These are phyloP conservation scores for Malania oleifera DNA, from an alignment of 164 flowering plant genomes.

Conservation along the genomic window DNA sequence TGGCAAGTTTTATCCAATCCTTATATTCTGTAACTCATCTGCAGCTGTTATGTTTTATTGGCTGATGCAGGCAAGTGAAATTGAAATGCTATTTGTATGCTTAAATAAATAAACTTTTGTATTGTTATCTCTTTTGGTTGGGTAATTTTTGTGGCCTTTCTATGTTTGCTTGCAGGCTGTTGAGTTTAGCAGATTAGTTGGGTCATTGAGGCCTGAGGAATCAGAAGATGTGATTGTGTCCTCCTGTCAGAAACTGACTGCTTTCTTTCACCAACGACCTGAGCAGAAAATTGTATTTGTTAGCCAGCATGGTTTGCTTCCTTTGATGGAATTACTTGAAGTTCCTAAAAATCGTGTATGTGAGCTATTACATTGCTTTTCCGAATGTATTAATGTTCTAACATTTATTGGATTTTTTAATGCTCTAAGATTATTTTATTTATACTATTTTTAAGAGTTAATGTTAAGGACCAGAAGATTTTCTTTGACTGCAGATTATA, in stretches of 20 bases:
- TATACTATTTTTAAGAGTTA: neutral
- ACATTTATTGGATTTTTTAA: neutral
- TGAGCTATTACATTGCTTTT: constrained; percentile 1
- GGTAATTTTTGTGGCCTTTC: neutral
- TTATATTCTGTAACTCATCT: neutral
- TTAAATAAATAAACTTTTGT: neutral
- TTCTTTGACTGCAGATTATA: constrained; percentile 52
- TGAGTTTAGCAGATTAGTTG: constrained; percentile 83
- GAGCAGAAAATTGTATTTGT: constrained; percentile 86
- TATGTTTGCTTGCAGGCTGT: constrained; percentile 58
- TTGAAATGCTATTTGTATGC: neutral
- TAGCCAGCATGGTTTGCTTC: constrained; percentile 89
- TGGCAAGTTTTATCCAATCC: neutral
- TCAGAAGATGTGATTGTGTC: constrained; percentile 88
- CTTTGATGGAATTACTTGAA: constrained; percentile 86
- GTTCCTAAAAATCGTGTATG: constrained; percentile 79
- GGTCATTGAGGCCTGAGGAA: constrained; percentile 78
- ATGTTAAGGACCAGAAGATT: neutral
- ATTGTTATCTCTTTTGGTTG: constrained; percentile 1
- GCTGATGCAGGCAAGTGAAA: neutral
- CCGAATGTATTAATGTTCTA: neutral
- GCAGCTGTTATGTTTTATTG: neutral
- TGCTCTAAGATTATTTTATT: neutral
- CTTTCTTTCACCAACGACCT: constrained; percentile 82
- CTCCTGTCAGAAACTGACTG: constrained; percentile 80